Conservation (phyloP, 441 rosid genomes). For the Pelargonium fulgidum region DNA sequence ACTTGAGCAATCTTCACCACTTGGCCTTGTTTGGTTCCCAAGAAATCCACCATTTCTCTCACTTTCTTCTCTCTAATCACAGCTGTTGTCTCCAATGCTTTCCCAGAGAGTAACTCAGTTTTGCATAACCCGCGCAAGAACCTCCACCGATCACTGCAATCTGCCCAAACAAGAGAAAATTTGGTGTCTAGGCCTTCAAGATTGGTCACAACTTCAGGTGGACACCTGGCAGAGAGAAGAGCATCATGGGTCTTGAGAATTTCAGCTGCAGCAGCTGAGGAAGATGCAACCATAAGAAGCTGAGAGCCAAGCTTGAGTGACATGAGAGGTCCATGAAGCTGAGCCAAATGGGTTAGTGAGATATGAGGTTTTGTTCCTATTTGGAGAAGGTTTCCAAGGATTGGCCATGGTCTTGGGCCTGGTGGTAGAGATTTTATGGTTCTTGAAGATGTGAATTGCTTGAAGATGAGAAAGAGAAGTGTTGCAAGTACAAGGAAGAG, state of each 20-base stretch:
- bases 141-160: slow-evolving; percentile 25
- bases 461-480: not conserved
- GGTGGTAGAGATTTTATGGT: slow-evolving; percentile 23
- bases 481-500: not conserved
- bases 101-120: slow-evolving; percentile 22
- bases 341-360: slow-evolving; percentile 13
- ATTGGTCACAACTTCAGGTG: slow-evolving; percentile 1
- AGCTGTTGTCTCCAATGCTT: slow-evolving; percentile 15
- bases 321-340: slow-evolving; percentile 28
- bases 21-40: slow-evolving; percentile 19
- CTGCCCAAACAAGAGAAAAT: slow-evolving; percentile 22
- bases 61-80: slow-evolving; percentile 23
- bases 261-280: slow-evolving; percentile 26
- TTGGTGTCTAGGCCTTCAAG: not conserved
- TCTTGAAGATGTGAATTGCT: not conserved
- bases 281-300: slow-evolving; percentile 27
- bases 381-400: slow-evolving; percentile 26
- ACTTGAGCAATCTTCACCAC: slow-evolving; percentile 16
- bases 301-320: slow-evolving; percentile 30
- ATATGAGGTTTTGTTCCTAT: slow-evolving; percentile 20
- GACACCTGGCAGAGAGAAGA: slow-evolving; percentile 22
- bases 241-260: slow-evolving; percentile 30
- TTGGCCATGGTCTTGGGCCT: slow-evolving; percentile 33
- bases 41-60: slow-evolving; percentile 19
- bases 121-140: slow-evolving; percentile 15